Evolutionary conservation across 441 rosid species (phyloP), one percentile per base, ranked within the genome.

Genomic region (Cnidoscolus chayamansa): DNA sequence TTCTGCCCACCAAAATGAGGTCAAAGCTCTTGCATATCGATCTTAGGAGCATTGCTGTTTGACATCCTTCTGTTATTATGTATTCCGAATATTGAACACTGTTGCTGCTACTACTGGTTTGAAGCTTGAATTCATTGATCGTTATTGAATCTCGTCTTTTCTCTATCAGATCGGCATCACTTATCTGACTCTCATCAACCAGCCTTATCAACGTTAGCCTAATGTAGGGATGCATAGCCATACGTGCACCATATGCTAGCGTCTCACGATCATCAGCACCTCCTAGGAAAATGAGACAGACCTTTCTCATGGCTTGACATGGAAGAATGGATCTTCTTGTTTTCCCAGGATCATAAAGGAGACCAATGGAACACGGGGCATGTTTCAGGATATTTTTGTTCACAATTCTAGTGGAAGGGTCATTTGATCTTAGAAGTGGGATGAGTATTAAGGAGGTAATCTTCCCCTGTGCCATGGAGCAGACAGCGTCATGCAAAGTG

Each of bases 231-330:
- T 87, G 86, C 47, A 66, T 74, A 0, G 81, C 78, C 55, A 92
- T 78, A 67, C 94, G 83, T 55, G 76, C 81, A 61, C 91, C 84
- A 48, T 83, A 86, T 6, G 97, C 88, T 17, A 92, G 70, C 15
- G 93, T 91, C 79, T 92, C 97, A 7, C 93, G 88, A 63, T 90
- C 94, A 77, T 92, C 97, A 15, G 90, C 76, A 12, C 97, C 97
- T 7, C 94, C 93, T 1, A 92, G 83, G 75, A 92, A 92, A 71
- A 90, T 71, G 0, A 76, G 77, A 3, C 86, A 77, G 0, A 82
- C 68, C 87, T 16, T 84, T 85, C 8, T 84, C 80, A 64, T 82
- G 87, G 13, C 73, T 72, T 2, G 50, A 51, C 63, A 35, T 5
- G 56, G 47, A 6, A 66, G 30, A 1, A 72, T 10, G 1, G 63